phyloP scores from a whole-genome alignment of 768 basidiomycete genomes.

The Boletus bicolor region DNA sequence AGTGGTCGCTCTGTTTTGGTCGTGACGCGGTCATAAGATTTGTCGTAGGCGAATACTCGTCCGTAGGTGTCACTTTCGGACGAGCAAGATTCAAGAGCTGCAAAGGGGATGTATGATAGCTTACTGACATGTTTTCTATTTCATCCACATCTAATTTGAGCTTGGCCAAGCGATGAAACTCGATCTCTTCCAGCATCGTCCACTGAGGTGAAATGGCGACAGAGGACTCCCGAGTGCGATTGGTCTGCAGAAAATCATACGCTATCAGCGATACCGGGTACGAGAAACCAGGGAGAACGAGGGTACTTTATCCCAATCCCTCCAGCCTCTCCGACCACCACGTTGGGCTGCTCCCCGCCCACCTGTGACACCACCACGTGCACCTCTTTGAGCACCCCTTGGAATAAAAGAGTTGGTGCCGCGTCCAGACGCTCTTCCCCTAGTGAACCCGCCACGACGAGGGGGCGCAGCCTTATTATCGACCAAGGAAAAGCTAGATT shows the following conservation, averaged over 20 bases:
- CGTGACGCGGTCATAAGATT: constrained; percentile 90
- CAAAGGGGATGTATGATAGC: neutral
- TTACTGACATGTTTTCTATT: constrained; percentile 79
- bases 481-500: constrained; percentile 93
- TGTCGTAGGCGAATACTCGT: constrained; percentile 89
- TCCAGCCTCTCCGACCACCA: constrained; percentile 67
- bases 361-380: constrained; percentile 41
- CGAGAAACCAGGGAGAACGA: neutral
- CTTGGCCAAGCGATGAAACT: constrained; percentile 89
- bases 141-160: constrained; percentile 92
- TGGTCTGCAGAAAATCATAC: constrained; percentile 45
- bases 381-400: constrained; percentile 46
- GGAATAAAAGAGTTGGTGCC: constrained; percentile 34
- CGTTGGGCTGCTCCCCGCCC: constrained; percentile 43
- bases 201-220: constrained; percentile 91
- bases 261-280: neutral
- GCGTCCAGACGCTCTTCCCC: constrained; percentile 43
- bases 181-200: constrained; percentile 96
- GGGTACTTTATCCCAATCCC: constrained; percentile 90
- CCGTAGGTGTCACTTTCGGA: constrained; percentile 74
- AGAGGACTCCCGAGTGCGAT: constrained; percentile 86
- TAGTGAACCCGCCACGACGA: constrained; percentile 65
- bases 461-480: constrained; percentile 77
- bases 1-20: constrained; percentile 91
- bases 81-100: constrained; percentile 5